Percentiles rank a stretch among this genome's conserved stretches.
These are phyloP conservation scores for Combretum micranthum DNA, from an alignment of 345 rosid species.

Conservation along the genomic window DNA sequence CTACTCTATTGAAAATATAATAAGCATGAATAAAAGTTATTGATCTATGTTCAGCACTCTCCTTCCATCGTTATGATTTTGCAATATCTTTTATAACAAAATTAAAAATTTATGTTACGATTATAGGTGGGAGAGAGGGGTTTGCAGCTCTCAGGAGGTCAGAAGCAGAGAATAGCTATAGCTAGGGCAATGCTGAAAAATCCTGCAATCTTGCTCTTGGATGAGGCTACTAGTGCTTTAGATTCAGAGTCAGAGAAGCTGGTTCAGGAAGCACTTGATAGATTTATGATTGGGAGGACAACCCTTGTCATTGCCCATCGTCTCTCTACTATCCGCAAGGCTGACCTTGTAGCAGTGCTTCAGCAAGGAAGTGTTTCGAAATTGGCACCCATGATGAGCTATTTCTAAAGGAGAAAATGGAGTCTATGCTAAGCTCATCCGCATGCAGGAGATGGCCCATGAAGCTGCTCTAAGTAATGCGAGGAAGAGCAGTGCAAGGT, in stretches of 20 bases:
- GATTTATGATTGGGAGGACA: conserved; percentile 98
- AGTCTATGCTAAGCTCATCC: conserved; percentile 78
- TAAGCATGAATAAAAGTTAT: too few species aligned
- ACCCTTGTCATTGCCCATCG: conserved; percentile 96
- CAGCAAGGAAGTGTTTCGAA: conserved; percentile 96
- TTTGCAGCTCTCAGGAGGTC: conserved; percentile 93
- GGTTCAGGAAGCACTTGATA: conserved; percentile 93
- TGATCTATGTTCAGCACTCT: too few species aligned
- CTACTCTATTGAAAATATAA: too few species aligned
- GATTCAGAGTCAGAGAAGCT: conserved; percentile 97
- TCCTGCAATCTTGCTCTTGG: conserved; percentile 83
- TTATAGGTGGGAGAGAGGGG: conserved; percentile 99
- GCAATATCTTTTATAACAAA: background rate
- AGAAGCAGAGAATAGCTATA: conserved; percentile 94
- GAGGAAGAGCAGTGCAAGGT: conserved; percentile 98
- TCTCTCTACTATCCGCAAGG: conserved; percentile 94
- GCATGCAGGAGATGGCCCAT: conserved; percentile 95
- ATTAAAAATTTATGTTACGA: conserved; percentile 9
- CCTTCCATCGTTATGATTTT: background rate
- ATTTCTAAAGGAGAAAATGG: conserved; percentile 87
- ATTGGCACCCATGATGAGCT: conserved; percentile 91
- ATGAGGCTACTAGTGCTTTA: conserved; percentile 95
- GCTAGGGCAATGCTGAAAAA: conserved; percentile 98
- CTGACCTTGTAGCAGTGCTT: conserved; percentile 92
- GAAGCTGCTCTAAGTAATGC: conserved; percentile 93